These are phyloP conservation scores for Arabidopsis suecica DNA, from an alignment of 345 rosid genomes.

Conservation along the genomic window DNA sequence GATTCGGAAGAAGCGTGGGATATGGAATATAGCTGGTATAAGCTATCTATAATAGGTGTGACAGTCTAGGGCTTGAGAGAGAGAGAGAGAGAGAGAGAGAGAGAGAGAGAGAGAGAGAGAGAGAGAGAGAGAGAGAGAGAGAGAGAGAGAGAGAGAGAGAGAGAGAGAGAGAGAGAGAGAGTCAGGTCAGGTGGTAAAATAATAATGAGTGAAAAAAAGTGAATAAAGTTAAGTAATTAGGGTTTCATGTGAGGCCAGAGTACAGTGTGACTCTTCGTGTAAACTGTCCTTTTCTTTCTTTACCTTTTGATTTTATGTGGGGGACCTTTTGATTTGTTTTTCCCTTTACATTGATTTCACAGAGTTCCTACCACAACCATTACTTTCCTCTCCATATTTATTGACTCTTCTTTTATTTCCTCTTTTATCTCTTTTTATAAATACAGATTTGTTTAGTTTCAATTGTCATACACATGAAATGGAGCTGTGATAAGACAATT, in stretches of 20 bases:
- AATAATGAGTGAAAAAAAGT: constrained; percentile 35
- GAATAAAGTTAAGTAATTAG: constrained; percentile 42
- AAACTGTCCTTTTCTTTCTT: constrained; percentile 45
- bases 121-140: constrained; percentile 3
- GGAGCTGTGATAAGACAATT: constrained; percentile 35
- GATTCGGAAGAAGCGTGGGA: constrained; percentile 46
- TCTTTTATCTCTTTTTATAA: constrained; percentile 28
- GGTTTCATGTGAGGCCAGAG: constrained; percentile 43
- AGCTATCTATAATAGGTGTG: constrained; percentile 23
- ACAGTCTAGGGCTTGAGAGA: constrained; percentile 36
- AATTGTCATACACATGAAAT: constrained; percentile 28
- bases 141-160: too few relatives aligned
- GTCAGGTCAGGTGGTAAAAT: constrained; percentile 36
- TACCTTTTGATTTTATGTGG: neutral
- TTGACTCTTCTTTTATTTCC: constrained; percentile 23
- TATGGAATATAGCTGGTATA: constrained; percentile 34
- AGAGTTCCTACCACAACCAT: constrained; percentile 31
- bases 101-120: constrained; percentile 14
- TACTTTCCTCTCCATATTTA: neutral
- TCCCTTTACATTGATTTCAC: constrained; percentile 30
- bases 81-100: constrained; percentile 8
- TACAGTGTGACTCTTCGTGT: constrained; percentile 46
- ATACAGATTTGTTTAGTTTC: constrained; percentile 35
- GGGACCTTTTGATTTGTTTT: constrained; percentile 31
- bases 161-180: constrained; percentile 17